Evolutionary conservation across 2,329 filamentous ascomycete genomes (phyloP), one percentile per base, ranked within the genome.

Genomic region (Phyllosticta citribraziliensis): DNA sequence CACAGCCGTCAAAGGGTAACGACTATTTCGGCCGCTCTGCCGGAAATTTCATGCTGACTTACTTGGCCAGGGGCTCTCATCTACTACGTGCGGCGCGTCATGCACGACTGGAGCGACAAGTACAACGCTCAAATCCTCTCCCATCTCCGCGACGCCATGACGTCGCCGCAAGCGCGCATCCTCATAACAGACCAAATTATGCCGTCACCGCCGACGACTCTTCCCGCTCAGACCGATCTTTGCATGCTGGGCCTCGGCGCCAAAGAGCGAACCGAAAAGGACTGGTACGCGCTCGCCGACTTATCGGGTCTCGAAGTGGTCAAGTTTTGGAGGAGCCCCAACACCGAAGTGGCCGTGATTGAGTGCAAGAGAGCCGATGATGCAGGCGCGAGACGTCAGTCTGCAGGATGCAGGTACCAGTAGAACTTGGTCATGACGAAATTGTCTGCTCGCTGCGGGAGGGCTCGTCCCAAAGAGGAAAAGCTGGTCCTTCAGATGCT

Each of bases 171-270:
- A 4, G 77, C 75, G 0, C 65, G 67, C 14, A 69, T 80, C 22
- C 63, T 80, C 22, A 74, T 80, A 56, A 74, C 77, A 58, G 78
- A 80, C 9, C 60, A 61, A 22, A 52, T 61, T 50, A 58, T 62
- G 52, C 33, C 51, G 3, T 50, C 27, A 24, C 55, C 60, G 24
- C 60, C 55, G 1, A 52, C 60, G 33, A 25, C 55, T 3, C 30
- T 58, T n/a, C 22, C 55, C 6, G 35, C 27, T 19, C 51, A 55
- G n/a, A 52, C 51, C 2, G 60, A 62, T 47, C 52, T 58, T 30
- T 57, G 51, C 30, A 57, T 61, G 59, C 54, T 57, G 59, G 30
- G 54, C 55, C 25, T 61, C 1, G 55, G 60, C 2, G 60, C 60
- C 6, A 61, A 55, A 27, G 60, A 61, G 20, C 50, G 60, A 14